phyloP scores from a whole-genome alignment of 257 asterid genomes.

The Solanum pinnatisectum region DNA sequence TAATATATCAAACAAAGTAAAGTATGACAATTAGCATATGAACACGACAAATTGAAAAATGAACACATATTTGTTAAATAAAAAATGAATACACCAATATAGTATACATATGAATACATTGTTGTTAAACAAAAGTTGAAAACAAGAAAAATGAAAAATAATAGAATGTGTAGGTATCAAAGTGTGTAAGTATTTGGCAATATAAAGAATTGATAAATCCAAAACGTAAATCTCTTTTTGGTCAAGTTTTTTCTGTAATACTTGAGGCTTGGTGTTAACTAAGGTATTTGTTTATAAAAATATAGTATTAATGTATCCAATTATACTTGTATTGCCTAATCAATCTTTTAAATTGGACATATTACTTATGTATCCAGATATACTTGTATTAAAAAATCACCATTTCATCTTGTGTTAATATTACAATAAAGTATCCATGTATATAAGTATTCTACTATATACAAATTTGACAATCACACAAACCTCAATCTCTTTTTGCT shows the following conservation, averaged over 20 bases:
- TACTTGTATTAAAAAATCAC: background rate
- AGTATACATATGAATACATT: no score
- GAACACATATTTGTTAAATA: background rate
- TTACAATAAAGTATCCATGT: no score
- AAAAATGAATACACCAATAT: no score
- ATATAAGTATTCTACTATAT: background rate
- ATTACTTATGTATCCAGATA: no score
- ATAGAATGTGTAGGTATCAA: background rate
- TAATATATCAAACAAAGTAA: background rate
- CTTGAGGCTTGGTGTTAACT: background rate
- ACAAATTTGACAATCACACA: background rate
- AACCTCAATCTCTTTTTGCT: background rate
- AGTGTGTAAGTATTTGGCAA: background rate
- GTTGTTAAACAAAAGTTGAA: background rate
- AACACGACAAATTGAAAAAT: no score
- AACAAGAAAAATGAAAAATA: no score
- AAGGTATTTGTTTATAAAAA: no score
- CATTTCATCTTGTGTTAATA: no score
- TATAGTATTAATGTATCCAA: background rate
- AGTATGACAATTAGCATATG: background rate
- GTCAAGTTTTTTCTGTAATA: no score
- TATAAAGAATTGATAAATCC: no score
- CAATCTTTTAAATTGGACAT: background rate
- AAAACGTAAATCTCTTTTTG: background rate
- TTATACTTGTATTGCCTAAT: background rate